Conservation (phyloP, 441 rosid species). For the Brassica hybrid region DNA sequence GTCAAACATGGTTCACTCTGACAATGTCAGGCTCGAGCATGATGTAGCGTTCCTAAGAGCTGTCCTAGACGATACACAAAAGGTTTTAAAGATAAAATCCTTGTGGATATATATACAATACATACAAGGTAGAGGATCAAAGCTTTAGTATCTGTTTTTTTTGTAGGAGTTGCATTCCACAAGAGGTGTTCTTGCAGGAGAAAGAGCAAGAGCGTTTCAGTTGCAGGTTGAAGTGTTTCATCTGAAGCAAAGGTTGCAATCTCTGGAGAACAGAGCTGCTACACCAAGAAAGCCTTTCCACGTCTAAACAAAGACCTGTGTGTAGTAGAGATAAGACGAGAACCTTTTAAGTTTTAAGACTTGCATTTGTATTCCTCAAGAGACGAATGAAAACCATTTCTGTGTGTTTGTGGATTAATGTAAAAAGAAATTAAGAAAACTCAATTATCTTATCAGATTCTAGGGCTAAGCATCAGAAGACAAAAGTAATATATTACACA, state of each 20-base stretch:
- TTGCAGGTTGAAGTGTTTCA: constrained; percentile 98
- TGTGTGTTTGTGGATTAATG: constrained; percentile 23
- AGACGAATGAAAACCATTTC: not conserved
- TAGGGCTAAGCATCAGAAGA: not conserved
- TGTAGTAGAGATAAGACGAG: not conserved
- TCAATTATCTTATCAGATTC: constrained; percentile 19
- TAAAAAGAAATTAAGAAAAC: constrained; percentile 9
- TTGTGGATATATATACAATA: not conserved
- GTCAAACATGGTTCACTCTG: constrained; percentile 88
- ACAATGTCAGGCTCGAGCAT: constrained; percentile 97
- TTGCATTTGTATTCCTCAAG: constrained; percentile 16
- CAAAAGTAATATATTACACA: constrained; percentile 21
- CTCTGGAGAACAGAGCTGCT: constrained; percentile 80
- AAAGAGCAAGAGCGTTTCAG: constrained; percentile 94
- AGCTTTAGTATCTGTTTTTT: not conserved
- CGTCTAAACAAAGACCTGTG: constrained; percentile 36
- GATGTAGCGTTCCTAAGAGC: constrained; percentile 98
- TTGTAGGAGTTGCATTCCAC: constrained; percentile 81
- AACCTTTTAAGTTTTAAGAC: not conserved
- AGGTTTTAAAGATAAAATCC: constrained; percentile 51
- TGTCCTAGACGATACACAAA: constrained; percentile 91
- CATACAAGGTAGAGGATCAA: not conserved
- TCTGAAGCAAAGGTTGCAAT: constrained; percentile 91
- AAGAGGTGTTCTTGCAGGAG: constrained; percentile 70
- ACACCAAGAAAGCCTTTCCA: constrained; percentile 88